phyloP scores from a whole-genome alignment of 2,329 filamentous ascomycete genomes.

The Verticillium klebahnii region DNA sequence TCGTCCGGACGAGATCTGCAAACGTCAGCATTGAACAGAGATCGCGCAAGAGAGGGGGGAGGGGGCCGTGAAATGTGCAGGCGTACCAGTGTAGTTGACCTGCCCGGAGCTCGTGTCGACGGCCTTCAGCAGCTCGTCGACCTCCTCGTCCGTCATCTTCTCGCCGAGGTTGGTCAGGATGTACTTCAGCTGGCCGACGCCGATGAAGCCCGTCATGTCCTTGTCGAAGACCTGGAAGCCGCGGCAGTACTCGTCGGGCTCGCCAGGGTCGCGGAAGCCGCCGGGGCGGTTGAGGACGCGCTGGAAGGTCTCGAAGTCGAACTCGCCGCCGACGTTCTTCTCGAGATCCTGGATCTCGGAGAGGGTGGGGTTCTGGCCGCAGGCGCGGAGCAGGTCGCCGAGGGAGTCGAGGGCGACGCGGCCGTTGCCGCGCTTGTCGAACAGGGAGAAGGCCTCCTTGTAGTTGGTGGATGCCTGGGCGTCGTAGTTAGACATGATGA shows the following conservation, averaged over 20 bases:
- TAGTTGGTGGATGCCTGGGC: slow-evolving; percentile 85
- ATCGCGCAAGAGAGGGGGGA: too few relatives aligned
- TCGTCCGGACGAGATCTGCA: slow-evolving; percentile 76
- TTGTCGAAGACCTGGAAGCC: slow-evolving; percentile 99
- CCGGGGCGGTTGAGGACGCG: slow-evolving; percentile 96
- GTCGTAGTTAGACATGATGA: slow-evolving; percentile 30
- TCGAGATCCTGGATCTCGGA: slow-evolving; percentile 90
- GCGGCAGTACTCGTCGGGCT: slow-evolving; percentile 96
- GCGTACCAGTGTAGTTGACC: slow-evolving; percentile 92
- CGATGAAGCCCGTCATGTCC: slow-evolving; percentile 96
- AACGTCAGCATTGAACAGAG: not conserved
- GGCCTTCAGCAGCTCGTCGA: slow-evolving; percentile 96
- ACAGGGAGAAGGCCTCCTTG: slow-evolving; percentile 99
- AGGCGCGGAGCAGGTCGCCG: slow-evolving; percentile 91
- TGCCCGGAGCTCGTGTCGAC: slow-evolving; percentile 94
- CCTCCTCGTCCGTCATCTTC: slow-evolving; percentile 99
- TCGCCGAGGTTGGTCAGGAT: slow-evolving; percentile 96
- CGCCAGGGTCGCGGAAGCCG: slow-evolving; percentile 96
- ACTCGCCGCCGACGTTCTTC: slow-evolving; percentile 83
- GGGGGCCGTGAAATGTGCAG: not conserved
- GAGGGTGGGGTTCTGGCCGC: slow-evolving; percentile 95
- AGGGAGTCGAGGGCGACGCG: slow-evolving; percentile 82
- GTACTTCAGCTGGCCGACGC: slow-evolving; percentile 95
- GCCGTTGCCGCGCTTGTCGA: slow-evolving; percentile 98
- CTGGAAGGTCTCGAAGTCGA: slow-evolving; percentile 96